phyloP scores from a whole-genome alignment of 805 yeast species.

The Helenozyma baotianmanensis region DNA sequence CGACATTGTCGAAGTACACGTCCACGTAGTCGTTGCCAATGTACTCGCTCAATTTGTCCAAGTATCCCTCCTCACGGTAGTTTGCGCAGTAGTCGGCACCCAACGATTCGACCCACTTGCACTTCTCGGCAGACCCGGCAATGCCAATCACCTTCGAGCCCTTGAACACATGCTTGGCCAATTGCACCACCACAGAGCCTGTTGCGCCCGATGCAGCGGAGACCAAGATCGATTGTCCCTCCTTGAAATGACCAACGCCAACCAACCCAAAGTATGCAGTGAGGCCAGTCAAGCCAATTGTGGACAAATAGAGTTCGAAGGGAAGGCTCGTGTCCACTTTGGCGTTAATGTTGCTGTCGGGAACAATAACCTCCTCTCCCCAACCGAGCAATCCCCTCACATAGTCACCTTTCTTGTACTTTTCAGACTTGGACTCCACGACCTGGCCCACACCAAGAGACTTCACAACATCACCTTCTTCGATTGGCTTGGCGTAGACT shows the following conservation, averaged over 20 bases:
- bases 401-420: slow-evolving; percentile 41
- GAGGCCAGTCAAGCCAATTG: slow-evolving; percentile 53
- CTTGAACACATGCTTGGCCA: slow-evolving; percentile 49
- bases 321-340: slow-evolving; percentile 30
- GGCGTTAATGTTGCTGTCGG: slow-evolving; percentile 21
- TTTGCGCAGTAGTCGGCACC: slow-evolving; percentile 53
- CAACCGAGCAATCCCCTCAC: slow-evolving; percentile 40
- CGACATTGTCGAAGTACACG: slow-evolving; percentile 59
- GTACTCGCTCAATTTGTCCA: slow-evolving; percentile 20
- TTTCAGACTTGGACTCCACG: slow-evolving; percentile 39
- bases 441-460: slow-evolving; percentile 47
- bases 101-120: slow-evolving; percentile 47
- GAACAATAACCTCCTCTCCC: slow-evolving; percentile 43
- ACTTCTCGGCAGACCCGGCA: slow-evolving; percentile 56
- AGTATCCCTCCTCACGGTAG: slow-evolving; percentile 40
- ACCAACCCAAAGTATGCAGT: slow-evolving; percentile 58
- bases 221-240: slow-evolving; percentile 46
- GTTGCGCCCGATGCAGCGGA: slow-evolving; percentile 76
- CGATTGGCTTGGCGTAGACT: slow-evolving; percentile 34
- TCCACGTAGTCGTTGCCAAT: slow-evolving; percentile 48
- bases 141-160: slow-evolving; percentile 57
- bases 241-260: slow-evolving; percentile 44
- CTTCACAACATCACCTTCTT: slow-evolving; percentile 43
- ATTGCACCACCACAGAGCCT: slow-evolving; percentile 55
- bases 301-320: slow-evolving; percentile 41